These are phyloP conservation scores for Talaromyces sp. DNA, from an alignment of 2,329 filamentous ascomycete genomes.

Conservation along the genomic window DNA sequence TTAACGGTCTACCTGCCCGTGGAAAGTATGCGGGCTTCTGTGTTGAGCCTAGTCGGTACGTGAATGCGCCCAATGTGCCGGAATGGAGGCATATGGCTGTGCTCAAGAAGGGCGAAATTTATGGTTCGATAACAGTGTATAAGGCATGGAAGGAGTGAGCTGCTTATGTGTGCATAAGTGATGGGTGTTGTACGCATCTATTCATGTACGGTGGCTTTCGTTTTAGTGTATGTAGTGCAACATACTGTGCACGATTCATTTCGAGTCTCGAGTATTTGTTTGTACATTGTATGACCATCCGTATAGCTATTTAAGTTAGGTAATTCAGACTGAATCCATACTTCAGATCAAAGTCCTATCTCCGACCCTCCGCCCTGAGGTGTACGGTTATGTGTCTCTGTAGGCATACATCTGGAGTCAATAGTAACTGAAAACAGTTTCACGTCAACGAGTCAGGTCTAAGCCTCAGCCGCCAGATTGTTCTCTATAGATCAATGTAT, in stretches of 20 bases:
- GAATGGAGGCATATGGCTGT: slow-evolving; percentile 76
- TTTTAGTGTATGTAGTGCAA: neutral
- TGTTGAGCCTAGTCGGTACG: slow-evolving; percentile 85
- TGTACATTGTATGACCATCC: neutral
- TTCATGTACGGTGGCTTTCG: neutral
- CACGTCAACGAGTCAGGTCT: neutral
- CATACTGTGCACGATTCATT: neutral
- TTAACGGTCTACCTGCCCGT: slow-evolving; percentile 58
- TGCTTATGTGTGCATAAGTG: slow-evolving; percentile 25
- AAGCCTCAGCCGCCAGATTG: neutral
- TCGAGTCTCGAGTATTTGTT: neutral
- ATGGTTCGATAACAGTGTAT: slow-evolving; percentile 78
- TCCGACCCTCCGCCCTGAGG: neutral
- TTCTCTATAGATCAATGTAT: no score
- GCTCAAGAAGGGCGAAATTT: slow-evolving; percentile 79
- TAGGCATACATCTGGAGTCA: neutral
- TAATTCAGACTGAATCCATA: neutral
- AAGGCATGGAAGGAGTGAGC: slow-evolving; percentile 69
- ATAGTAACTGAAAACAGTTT: neutral
- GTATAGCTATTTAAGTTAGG: neutral
- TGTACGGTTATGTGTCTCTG: no score
- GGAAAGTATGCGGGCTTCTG: slow-evolving; percentile 75
- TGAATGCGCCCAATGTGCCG: slow-evolving; percentile 79
- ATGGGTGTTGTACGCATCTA: neutral
- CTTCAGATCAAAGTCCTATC: neutral